phyloP scores from a whole-genome alignment of 2,329 filamentous ascomycete genomes.

The Tolypocladium cylindrosporum region DNA sequence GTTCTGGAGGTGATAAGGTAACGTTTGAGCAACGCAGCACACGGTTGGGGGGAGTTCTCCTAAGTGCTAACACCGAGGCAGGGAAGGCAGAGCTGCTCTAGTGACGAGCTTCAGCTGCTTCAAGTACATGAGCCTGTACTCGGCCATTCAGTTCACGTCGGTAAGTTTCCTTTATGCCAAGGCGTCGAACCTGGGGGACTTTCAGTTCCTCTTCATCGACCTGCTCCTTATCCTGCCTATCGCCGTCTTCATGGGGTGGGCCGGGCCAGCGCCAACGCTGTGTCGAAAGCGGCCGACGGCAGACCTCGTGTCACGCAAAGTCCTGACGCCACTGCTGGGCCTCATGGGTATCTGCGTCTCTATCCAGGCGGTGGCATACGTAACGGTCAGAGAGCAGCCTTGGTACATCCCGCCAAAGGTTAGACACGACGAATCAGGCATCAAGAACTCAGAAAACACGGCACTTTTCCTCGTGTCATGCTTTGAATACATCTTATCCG shows the following conservation, averaged over 20 bases:
- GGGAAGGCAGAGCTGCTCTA: conserved; percentile 85
- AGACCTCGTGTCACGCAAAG: conserved; percentile 84
- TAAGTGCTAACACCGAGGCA: conserved; percentile 19
- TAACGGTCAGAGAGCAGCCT: conserved; percentile 64
- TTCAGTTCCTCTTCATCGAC: conserved; percentile 96
- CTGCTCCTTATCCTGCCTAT: conserved; percentile 87
- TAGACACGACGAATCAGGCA: conserved; percentile 70
- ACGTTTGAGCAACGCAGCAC: conserved; percentile 6
- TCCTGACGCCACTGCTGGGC: conserved; percentile 78
- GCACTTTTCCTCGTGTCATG: conserved; percentile 82
- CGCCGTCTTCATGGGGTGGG: conserved; percentile 98
- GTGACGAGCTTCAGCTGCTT: conserved; percentile 99
- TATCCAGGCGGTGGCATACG: conserved; percentile 65
- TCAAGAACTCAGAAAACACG: conserved; percentile 89
- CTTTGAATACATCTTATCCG: conserved; percentile 90
- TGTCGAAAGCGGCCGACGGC: conserved; percentile 83
- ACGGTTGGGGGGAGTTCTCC: not conserved
- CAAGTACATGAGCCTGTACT: conserved; percentile 99
- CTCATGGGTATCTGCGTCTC: conserved; percentile 76
- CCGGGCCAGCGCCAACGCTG: conserved; percentile 67
- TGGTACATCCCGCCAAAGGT: conserved; percentile 82
- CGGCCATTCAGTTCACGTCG: conserved; percentile 96
- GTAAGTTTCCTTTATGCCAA: conserved; percentile 94
- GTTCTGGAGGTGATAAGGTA: conserved; percentile 84
- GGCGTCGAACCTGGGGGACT: conserved; percentile 90